Evolutionary conservation across 225 moss, liverwort and hornwort species (phyloP).

Genomic region (Rhytidiadelphus loreus): DNA sequence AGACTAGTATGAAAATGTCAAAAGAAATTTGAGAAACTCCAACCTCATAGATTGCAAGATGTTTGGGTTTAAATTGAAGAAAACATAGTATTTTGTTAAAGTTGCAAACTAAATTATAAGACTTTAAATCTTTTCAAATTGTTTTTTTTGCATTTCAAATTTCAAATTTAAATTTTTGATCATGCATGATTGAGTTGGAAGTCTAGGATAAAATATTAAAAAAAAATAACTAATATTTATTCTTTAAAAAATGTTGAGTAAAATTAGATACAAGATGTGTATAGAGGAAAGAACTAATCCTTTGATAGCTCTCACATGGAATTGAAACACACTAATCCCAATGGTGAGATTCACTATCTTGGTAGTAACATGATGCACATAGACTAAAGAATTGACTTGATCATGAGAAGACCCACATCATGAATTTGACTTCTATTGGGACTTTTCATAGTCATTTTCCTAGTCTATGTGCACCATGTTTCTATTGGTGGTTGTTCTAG

Average conservation of each 20-base stretch:
- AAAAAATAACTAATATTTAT: no score
- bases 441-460: no score
- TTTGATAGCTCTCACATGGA: no score
- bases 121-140: not conserved
- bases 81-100: not conserved
- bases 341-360: no score
- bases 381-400: no score
- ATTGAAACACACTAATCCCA: no score
- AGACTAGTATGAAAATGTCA: accelerated
- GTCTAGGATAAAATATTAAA: not conserved
- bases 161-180: not conserved
- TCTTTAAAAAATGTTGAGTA: no score
- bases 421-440: no score
- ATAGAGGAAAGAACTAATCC: no score
- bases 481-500: not conserved
- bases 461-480: not conserved
- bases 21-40: not conserved
- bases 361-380: no score
- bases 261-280: no score
- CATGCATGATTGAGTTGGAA: not conserved
- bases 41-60: not conserved
- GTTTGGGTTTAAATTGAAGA: not conserved
- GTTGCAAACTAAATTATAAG: accelerated
- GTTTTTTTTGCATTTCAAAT: accelerated
- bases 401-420: no score